Conservation (phyloP, 2,329 filamentous ascomycete species). For the Aspergillus sp. region DNA sequence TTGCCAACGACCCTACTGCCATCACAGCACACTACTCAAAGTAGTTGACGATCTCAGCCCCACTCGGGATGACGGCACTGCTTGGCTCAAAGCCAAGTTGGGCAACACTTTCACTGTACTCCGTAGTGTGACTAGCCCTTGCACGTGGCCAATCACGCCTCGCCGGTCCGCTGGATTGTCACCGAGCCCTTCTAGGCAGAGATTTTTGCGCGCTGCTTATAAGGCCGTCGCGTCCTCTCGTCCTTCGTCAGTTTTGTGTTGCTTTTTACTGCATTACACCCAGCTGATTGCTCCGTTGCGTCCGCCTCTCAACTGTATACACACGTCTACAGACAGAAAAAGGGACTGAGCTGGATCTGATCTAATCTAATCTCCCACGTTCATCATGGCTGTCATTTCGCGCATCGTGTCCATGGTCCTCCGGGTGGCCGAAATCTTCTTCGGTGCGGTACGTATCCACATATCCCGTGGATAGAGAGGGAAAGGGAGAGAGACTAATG, state of each 20-base stretch:
- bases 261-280: background rate
- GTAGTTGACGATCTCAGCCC: background rate
- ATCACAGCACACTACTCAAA: no score
- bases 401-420: conserved; percentile 51
- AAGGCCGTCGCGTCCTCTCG: background rate
- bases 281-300: background rate
- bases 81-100: background rate
- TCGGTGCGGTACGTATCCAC: conserved; percentile 51
- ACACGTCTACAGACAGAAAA: no score
- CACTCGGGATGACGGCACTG: background rate
- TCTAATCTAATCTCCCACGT: background rate
- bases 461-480: background rate
- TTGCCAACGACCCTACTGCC: no score
- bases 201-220: background rate
- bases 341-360: background rate
- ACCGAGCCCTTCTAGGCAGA: no score
- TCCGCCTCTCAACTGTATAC: background rate
- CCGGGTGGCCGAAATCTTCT: conserved; percentile 57
- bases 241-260: background rate
- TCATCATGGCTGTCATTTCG: conserved; percentile 44
- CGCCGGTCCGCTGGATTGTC: background rate
- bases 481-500: background rate
- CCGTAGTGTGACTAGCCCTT: no score
- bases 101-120: background rate
- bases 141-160: no score